A percentile compares a stretch with the other conserved stretches of the same genome.
Evolutionary conservation across 202 grass and related monocot genomes (phyloP).

Genomic region (Zoysia matrella): DNA sequence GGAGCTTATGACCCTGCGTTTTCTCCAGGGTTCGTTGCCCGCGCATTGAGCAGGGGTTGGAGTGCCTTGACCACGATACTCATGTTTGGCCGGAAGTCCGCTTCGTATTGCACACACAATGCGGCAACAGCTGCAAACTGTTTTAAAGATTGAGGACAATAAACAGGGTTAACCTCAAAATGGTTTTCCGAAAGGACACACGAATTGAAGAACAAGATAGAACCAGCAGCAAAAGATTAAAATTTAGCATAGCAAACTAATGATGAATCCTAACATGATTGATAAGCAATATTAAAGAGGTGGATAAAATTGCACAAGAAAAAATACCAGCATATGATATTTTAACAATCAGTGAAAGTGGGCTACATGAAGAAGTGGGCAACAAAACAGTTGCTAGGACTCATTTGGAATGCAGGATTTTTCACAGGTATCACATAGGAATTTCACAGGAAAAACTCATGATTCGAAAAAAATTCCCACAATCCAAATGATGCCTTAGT

Average conservation of each 20-base stretch:
- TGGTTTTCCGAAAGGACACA: neutral
- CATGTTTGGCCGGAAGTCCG: too few species aligned
- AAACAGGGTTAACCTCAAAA: conserved; percentile 17
- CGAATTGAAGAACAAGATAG: neutral
- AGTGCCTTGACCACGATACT: conserved; percentile 89
- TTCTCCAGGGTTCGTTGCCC: conserved; percentile 46
- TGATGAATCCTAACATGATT: conserved; percentile 3
- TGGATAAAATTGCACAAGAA: too few species aligned
- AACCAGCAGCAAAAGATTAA: neutral
- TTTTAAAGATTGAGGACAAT: conserved; percentile 36
- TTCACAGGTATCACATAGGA: too few species aligned
- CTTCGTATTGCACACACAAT: conserved; percentile 89
- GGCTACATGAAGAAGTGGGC: too few species aligned
- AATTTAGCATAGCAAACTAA: conserved; percentile 18
- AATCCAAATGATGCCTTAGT: too few species aligned
- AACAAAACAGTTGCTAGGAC: too few species aligned
- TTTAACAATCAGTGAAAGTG: neutral
- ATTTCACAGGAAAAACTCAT: too few species aligned
- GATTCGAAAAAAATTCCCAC: too few species aligned
- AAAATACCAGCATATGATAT: too few species aligned
- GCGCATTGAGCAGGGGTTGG: conserved; percentile 78
- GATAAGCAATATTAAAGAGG: too few species aligned
- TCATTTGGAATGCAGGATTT: too few species aligned
- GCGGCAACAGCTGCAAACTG: conserved; percentile 90
- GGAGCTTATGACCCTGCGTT: too few species aligned